Evolutionary conservation across 148 eudicot species (phyloP).

Genomic region (Rhododendron molle): DNA sequence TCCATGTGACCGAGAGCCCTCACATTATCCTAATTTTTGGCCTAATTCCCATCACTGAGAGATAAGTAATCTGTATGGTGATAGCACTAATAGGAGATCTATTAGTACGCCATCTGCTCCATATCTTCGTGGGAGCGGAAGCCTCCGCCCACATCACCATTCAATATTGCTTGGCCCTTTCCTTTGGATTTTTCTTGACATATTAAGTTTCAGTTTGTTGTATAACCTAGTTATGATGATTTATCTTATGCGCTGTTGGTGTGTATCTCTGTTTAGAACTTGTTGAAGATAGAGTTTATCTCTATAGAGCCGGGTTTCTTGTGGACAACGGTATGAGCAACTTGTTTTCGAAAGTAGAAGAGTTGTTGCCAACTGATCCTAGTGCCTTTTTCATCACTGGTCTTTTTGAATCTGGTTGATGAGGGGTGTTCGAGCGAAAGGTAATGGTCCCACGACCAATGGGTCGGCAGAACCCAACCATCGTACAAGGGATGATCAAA

Average conservation of each 20-base stretch:
- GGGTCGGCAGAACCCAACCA: slow-evolving; percentile 37
- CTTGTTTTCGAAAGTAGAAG: slow-evolving; percentile 24
- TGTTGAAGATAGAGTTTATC: slow-evolving; percentile 10
- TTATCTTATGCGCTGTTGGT: background rate
- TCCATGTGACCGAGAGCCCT: background rate
- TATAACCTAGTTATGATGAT: background rate
- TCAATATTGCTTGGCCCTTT: background rate
- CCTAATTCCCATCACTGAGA: background rate
- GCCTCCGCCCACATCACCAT: background rate
- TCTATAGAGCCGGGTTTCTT: slow-evolving; percentile 19
- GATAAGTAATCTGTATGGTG: background rate
- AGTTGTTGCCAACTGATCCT: slow-evolving; percentile 24
- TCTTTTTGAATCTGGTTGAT: slow-evolving; percentile 55
- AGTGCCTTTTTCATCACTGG: slow-evolving; percentile 28
- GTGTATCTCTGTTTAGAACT: slow-evolving; percentile 21
- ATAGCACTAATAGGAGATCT: background rate
- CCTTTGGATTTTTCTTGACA: background rate
- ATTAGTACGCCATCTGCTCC: background rate
- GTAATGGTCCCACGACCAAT: slow-evolving; percentile 32
- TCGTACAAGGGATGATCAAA: slow-evolving; percentile 29
- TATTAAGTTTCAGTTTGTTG: background rate
- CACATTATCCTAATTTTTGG: background rate
- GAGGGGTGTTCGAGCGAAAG: slow-evolving; percentile 39
- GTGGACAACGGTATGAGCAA: slow-evolving; percentile 42
- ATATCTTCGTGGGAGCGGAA: background rate